A percentile compares a stretch with the other conserved stretches of the same genome.
phyloP scores from a whole-genome alignment of 2,329 filamentous ascomycete species.

The Harringtonia aguacate region DNA sequence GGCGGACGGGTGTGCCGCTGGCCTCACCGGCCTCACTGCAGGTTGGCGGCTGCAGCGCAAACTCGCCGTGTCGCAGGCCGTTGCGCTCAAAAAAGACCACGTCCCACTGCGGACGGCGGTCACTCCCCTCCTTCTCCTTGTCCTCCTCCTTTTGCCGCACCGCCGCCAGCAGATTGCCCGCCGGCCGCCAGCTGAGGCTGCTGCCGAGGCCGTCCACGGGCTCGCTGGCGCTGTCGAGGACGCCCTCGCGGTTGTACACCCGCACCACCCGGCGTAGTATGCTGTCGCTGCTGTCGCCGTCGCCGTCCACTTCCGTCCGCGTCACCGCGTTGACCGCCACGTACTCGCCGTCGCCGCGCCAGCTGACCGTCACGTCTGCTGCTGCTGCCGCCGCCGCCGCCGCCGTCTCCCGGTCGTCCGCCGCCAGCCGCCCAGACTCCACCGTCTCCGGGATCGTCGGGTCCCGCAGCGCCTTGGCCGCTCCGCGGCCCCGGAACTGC shows the following conservation, averaged over 20 bases:
- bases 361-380: slow-evolving; percentile 75
- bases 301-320: slow-evolving; percentile 10
- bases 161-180: slow-evolving; percentile 82
- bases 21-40: slow-evolving; percentile 5
- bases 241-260: slow-evolving; percentile 82
- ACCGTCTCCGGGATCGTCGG: slow-evolving; percentile 91
- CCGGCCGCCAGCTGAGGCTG: slow-evolving; percentile 80
- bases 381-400: too few species aligned
- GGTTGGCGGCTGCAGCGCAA: slow-evolving; percentile 56
- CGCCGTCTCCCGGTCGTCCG: slow-evolving; percentile 55
- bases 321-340: slow-evolving; percentile 80
- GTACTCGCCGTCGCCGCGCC: slow-evolving; percentile 89
- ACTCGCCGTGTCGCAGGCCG: slow-evolving; percentile 91
- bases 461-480: slow-evolving; percentile 76
- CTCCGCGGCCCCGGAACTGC: slow-evolving; percentile 88
- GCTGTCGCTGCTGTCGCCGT: slow-evolving; percentile 10
- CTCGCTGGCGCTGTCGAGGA: slow-evolving; percentile 87
- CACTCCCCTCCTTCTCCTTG: slow-evolving; percentile 35
- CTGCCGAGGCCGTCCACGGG: slow-evolving; percentile 87
- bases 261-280: slow-evolving; percentile 62
- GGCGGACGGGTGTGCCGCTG: slow-evolving; percentile 41
- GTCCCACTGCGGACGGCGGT: slow-evolving; percentile 53
- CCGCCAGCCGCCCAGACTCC: slow-evolving; percentile 69
- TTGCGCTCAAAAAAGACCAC: slow-evolving; percentile 96
- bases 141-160: slow-evolving; percentile 57